These are phyloP conservation scores for Candida bentonensis DNA, from an alignment of 805 yeast genomes.

Conservation along the genomic window DNA sequence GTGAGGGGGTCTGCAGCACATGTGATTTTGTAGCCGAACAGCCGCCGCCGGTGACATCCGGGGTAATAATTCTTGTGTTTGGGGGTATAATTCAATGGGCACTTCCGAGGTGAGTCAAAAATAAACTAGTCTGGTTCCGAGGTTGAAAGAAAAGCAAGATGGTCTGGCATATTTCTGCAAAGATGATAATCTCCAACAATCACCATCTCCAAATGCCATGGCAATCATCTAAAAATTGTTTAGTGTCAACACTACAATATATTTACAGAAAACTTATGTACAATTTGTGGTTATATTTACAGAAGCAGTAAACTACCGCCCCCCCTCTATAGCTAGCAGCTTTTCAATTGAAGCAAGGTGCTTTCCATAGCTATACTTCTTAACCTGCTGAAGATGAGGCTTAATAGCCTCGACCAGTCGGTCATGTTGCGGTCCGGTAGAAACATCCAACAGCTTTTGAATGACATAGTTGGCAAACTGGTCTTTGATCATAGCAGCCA, in stretches of 20 bases:
- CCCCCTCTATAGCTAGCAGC: conserved; percentile 24
- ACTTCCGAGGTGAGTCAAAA: no score
- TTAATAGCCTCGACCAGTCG: conserved; percentile 60
- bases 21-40: no score
- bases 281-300: conserved; percentile 3
- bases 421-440: conserved; percentile 55
- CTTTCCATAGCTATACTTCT: conserved; percentile 60
- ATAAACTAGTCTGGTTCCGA: no score
- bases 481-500: conserved; percentile 91
- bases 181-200: no score
- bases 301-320: neutral
- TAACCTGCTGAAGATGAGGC: conserved; percentile 64
- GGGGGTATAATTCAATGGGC: no score
- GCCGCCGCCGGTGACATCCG: no score
- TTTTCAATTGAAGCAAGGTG: conserved; percentile 75
- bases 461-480: conserved; percentile 96
- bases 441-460: conserved; percentile 79
- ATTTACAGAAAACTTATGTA: conserved; percentile 1
- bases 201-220: no score
- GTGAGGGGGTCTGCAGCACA: no score
- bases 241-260: neutral
- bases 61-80: no score
- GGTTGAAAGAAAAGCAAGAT: no score
- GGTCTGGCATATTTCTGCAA: no score
- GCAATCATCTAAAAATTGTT: no score